Base-by-base conservation (phyloP, 495 filamentous ascomycete genomes). In the Talaromyces liani region DNA sequence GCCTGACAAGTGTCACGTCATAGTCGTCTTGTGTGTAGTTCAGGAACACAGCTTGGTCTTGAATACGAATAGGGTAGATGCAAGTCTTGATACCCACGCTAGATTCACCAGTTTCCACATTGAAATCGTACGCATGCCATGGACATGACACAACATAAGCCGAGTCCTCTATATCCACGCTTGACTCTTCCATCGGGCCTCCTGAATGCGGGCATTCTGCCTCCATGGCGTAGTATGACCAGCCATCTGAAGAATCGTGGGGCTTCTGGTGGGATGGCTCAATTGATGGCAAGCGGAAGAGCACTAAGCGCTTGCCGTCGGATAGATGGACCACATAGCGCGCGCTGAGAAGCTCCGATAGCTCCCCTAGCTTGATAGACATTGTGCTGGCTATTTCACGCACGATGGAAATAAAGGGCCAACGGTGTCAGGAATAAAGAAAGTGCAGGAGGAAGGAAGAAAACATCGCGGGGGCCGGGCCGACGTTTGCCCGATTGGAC, bases 81-180 rank as follows among this genome's bases (percentile, higher is more conserved):
- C 80, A 83, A 3, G 80, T 74, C 66, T 79, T 82, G 69, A 83
- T 76, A 6, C 80, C 80, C 3, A 80, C 77, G 63, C 80, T 83
- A 9, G 80, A 83, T 68, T 82, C 80, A 59, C 80, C 80, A 1
- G 80, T 83, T 68, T 83, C 79, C 65, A 83, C 77, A 64, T 83
- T 83, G 66, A 83, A 83, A 64, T 83, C 80, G 70, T 83, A 83
- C 4, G 80, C 80, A 66, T 83, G 80, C 80, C 80, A 83, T 20
- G 80, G 80, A 61, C 80, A 83, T 0, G 80, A 82, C n/a, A 74
- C 80, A 58, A 83, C 70, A 62, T 83, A 83, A 0, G 77, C 78
- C 0, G 80, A 82, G 62, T 83, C 80, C 51, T 83, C 80, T 65
- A 83, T 83, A 61, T 83, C 80, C 36, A 83, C 72, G 20, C 71